phyloP scores from a whole-genome alignment of 192 early-diverging fungal genomes.

The Gonapodya prolifera region DNA sequence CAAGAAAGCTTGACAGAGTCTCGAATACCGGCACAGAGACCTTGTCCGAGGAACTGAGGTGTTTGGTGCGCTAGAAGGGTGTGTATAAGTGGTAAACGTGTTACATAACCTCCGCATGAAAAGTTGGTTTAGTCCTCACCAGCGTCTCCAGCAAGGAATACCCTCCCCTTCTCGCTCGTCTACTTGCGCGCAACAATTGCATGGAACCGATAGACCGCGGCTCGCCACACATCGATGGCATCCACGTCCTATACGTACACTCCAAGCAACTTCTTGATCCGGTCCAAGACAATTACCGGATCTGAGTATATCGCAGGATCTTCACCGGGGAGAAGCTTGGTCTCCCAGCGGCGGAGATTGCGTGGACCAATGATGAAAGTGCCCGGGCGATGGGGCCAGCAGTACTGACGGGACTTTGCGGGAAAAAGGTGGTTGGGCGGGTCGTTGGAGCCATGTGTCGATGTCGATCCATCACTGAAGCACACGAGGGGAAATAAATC shows the following conservation, averaged over 20 bases:
- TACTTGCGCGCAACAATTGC: background rate
- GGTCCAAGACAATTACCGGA: background rate
- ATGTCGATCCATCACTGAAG: no score
- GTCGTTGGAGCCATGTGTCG: no score
- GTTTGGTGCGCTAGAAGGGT: constrained; percentile 24
- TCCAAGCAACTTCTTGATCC: background rate
- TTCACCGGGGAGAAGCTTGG: background rate
- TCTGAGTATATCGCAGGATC: no score
- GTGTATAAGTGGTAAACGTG: no score
- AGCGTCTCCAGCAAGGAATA: background rate
- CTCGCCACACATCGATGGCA: background rate
- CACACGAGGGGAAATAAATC: no score
- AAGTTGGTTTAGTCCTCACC: no score
- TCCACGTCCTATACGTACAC: background rate
- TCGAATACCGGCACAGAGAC: constrained; percentile 22
- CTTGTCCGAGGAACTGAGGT: constrained; percentile 23
- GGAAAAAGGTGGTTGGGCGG: no score
- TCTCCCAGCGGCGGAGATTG: background rate
- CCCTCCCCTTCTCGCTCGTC: background rate
- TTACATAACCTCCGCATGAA: no score
- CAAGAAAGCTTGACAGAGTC: constrained; percentile 30
- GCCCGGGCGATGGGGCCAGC: background rate
- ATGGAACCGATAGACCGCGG: background rate
- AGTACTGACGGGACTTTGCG: no score
- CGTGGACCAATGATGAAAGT: background rate